Conservation (phyloP, 1,284 basidiomycete species). For the Sporisorium scitamineum region DNA sequence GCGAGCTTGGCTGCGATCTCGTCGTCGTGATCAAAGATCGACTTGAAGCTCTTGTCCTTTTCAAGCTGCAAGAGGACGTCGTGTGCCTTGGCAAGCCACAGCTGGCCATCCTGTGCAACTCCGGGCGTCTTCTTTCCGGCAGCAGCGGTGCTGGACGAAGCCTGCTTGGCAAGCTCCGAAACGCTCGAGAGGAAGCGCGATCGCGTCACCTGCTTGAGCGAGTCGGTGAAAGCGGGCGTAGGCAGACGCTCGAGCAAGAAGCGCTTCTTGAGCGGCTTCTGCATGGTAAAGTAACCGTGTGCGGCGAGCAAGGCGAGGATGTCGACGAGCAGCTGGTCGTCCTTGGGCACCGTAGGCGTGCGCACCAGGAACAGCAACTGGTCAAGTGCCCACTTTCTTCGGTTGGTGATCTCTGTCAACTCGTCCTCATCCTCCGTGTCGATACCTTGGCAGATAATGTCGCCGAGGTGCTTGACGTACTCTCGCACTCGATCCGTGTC, state of each 20-base stretch:
- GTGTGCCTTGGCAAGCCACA: conserved; percentile 83
- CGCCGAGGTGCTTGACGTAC: conserved; percentile 79
- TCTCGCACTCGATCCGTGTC: conserved; percentile 80
- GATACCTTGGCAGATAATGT: conserved; percentile 36
- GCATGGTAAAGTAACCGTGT: conserved; percentile 81
- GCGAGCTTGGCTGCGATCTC: conserved; percentile 46
- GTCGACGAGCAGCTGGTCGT: conserved; percentile 80
- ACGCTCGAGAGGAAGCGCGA: conserved; percentile 80
- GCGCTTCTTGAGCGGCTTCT: conserved; percentile 80
- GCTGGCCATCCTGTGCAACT: conserved; percentile 78
- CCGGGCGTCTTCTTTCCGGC: conserved; percentile 74
- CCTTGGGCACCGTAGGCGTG: conserved; percentile 83
- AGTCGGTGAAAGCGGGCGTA: conserved; percentile 80
- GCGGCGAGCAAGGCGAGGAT: conserved; percentile 85
- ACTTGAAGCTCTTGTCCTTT: conserved; percentile 78
- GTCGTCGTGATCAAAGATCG: conserved; percentile 46
- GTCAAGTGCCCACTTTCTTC: conserved; percentile 81
- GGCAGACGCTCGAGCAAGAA: conserved; percentile 72
- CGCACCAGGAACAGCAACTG: conserved; percentile 84
- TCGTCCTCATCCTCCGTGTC: conserved; percentile 41
- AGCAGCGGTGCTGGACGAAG: conserved; percentile 48
- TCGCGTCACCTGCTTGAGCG: conserved; percentile 77
- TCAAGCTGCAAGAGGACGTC: conserved; percentile 76
- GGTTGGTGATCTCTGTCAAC: conserved; percentile 39
- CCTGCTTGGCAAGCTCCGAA: conserved; percentile 79